Conservation (phyloP, 2,329 filamentous ascomycete genomes). For the Cercospora zeina region DNA sequence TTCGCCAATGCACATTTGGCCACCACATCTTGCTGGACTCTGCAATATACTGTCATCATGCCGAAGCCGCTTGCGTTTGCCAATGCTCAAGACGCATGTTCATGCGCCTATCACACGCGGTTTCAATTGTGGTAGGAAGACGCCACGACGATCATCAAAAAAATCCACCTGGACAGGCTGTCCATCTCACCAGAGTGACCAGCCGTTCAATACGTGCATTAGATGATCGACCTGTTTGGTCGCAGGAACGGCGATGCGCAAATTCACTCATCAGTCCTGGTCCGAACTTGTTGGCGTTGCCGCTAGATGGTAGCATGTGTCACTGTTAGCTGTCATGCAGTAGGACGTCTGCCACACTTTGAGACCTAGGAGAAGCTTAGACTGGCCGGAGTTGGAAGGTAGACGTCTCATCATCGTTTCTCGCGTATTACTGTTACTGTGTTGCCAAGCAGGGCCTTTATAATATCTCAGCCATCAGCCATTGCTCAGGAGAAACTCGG, state of each 20-base stretch:
- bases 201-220: no score
- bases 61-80: slow-evolving; percentile 14
- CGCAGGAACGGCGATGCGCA: background rate
- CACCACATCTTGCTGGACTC: background rate
- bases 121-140: background rate
- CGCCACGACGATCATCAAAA: slow-evolving; percentile 4
- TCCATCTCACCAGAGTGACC: no score
- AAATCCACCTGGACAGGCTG: background rate
- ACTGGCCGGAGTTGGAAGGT: background rate
- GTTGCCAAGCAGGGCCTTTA: background rate
- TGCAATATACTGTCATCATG: no score
- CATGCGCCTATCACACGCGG: background rate
- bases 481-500: background rate
- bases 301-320: slow-evolving; percentile 13
- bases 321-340: slow-evolving; percentile 11
- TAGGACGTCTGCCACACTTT: background rate
- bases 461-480: slow-evolving; percentile 3
- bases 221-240: slow-evolving; percentile 12
- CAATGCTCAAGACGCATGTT: background rate
- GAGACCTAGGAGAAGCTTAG: background rate
- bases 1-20: background rate
- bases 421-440: background rate
- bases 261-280: slow-evolving; percentile 3
- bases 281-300: background rate
- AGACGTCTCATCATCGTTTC: background rate